A percentile compares a stretch with the other conserved stretches of the same genome.
phyloP scores from a whole-genome alignment of 73 alveolate species.

The Tetrahymena malaccensis region DNA sequence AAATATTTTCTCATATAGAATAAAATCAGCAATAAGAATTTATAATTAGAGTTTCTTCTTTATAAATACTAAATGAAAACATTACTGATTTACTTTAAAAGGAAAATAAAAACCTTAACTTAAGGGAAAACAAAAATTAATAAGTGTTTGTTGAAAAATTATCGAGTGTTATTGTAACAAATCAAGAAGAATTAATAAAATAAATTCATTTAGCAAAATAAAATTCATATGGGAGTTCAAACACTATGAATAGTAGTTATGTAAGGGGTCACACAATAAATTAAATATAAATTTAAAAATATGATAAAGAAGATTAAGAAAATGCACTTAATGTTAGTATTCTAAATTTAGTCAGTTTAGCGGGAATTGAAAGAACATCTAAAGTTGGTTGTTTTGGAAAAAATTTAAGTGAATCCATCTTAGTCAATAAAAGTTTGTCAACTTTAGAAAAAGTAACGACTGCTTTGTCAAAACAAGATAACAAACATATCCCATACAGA shows the following conservation, averaged over 20 bases:
- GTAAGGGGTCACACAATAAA: constrained; percentile 53
- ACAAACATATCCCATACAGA: constrained; percentile 82
- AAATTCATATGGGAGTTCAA: constrained; percentile 41
- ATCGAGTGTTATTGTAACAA: constrained; percentile 40
- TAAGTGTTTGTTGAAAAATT: constrained; percentile 45
- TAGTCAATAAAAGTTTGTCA: constrained; percentile 75
- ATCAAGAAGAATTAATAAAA: constrained; percentile 35
- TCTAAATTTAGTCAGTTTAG: background rate
- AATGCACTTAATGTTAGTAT: background rate
- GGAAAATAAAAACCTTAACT: constrained; percentile 40
- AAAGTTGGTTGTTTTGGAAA: background rate
- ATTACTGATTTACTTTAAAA: constrained; percentile 49
- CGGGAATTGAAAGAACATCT: background rate
- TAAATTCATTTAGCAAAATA: constrained; percentile 41
- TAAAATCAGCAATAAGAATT: background rate
- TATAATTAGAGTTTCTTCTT: constrained; percentile 41
- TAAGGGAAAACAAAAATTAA: constrained; percentile 46
- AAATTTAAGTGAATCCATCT: constrained; percentile 86
- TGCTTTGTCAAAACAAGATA: constrained; percentile 76
- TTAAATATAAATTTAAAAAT: constrained; percentile 46
- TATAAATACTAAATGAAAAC: constrained; percentile 50
- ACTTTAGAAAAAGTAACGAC: constrained; percentile 91
- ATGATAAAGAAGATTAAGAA: background rate
- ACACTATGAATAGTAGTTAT: constrained; percentile 46
- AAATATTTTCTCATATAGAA: background rate